Base-by-base conservation (phyloP, 768 basidiomycete genomes). In the Filobasidium floriforme region DNA sequence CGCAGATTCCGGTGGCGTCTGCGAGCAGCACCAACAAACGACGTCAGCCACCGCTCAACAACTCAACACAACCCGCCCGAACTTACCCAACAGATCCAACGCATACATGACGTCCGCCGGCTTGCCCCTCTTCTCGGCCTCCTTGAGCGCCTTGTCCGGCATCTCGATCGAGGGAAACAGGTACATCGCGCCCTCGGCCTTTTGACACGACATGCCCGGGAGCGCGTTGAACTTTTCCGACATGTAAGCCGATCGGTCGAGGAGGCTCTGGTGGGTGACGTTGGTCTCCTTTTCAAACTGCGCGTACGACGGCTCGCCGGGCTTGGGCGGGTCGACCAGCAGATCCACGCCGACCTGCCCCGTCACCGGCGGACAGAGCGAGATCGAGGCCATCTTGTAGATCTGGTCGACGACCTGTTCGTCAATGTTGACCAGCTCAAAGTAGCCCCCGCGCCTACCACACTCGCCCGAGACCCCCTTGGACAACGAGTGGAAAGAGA, bases 391-490 rank as follows among this genome's bases (percentile, higher is more conserved):
- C 87, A 99, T 92, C 82, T 98, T 99, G 83, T 98, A 97, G 61
- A 98, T 85, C 75, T 89, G 84, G 18, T 89, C 90, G 67, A 88
- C 81, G 66, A 94, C 83, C 32, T 90, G 87, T 9, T 86, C 82
- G 14, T 82, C 75, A 70, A 99, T 80, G 80, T 98, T 98, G 68
- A 85, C 83, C 76, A 87, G 86, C 80, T 99, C 94, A 72, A 94
- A 93, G 82, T 96, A 99, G 1, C 93, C 94, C 41, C 94, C 94
- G 59, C 96, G 84, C n/a, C 94, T 83, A 1, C 96, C 94, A 77
- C 96, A 99, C 80, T 99, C 94, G 66, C 94, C 94, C 43, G 85
- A 85, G 68, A 96, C 90, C 62, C 94, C 94, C 79, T 99, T 99
- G 65, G 90, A 93, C 76, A 94, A 94, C 62, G 89, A 92, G 81